Evolutionary conservation across 371 early-diverging fungal genomes (phyloP), one percentile per base, ranked within the genome.

Genomic region (Massospora cicadina): DNA sequence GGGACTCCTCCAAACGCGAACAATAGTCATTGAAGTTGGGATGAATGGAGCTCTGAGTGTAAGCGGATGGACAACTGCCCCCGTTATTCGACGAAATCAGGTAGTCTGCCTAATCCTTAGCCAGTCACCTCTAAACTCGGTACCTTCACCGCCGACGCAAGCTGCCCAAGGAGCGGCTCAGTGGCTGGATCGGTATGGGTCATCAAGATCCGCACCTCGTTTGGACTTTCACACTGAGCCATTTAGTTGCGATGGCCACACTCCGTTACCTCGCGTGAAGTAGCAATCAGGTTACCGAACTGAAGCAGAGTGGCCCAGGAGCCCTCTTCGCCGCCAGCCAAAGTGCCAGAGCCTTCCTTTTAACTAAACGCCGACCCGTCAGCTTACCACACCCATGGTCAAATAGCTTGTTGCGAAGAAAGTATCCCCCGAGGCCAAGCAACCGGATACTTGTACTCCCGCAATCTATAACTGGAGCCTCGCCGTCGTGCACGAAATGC

Each of bases 231-330:
- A 2, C 73, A 72, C 76, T 75, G n/a, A n/a, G 43, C 29, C 21
- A 54, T 10, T 28, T 10, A 10, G 56, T 10, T 5, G 0, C 2
- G 32, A 32, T 21, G 0, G 7, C 21, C 54, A 57, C 21, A 57
- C 55, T 33, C 27, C 68, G 64, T 71, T 66, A 79, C 77, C 67
- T 70, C 70, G 60, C 76, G 72, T 5, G 84, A 80, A 1, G 81
- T 77, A 31, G 82, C 82, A 21, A 84, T 80, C 54, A 84, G 67
- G 66, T 82, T 79, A 64, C 84, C 84, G 31, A 84, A 79, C 65
- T 84, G 84, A 53, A 84, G 66, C 23, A 81, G 76, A 5, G 84
- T 82, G 3, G 82, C 81, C 84, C 84, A 84, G 81, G 82, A 81
- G 29, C 79, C 80, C 33, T 82, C 84, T 12, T 75, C 68, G 23